Base-by-base conservation (phyloP, 140 eudicot species). In the Ambrosia hybrid region DNA sequence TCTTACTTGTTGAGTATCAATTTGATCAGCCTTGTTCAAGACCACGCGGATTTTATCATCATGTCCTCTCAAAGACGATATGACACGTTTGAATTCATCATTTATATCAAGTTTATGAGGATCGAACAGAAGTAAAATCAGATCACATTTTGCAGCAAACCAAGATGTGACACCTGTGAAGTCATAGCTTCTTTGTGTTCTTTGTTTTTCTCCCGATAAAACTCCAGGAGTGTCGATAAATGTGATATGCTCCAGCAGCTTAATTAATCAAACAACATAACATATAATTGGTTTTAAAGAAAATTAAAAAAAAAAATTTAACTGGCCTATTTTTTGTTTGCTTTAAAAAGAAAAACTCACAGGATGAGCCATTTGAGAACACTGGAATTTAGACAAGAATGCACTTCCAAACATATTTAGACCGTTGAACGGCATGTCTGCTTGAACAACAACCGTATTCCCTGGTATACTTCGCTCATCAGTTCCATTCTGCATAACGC, bases 391-490 rank as follows among this genome's bases (percentile, higher is more conserved):
- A 13, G 98, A 93, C 83, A 93, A 81, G 85, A 90, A 93, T 51
- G 97, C 89, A 62, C 87, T 80, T 68, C 98, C 97, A 51, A 90
- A 93, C 60, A 78, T 80, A 17, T 91, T 90, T 70, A 90, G 84
- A 65, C 98, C 97, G 38, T 83, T 87, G 71, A 75, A 93, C 71
- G 98, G 98, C 98, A 93, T 89, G 61, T 93, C 97, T 57, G 98
- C 96, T 81, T 87, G 97, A 73, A 93, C 97, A 56, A 88, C 98
- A 74, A 93, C 72, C 2, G 91, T 93, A 56, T 93, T 93, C 73
- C 97, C 98, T 0, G 98, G 97, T 78, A 93, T 79, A 80, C 97
- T 90, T 79, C 98, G 84, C 57, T 93, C 97, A 79, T 93, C 97
- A 4, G 93, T 82, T 77, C 98, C 96, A 67, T 85, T 84, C 97